Conservation (phyloP, 2,329 filamentous ascomycete genomes). For the Hymenotorrendiella dingleyae region DNA sequence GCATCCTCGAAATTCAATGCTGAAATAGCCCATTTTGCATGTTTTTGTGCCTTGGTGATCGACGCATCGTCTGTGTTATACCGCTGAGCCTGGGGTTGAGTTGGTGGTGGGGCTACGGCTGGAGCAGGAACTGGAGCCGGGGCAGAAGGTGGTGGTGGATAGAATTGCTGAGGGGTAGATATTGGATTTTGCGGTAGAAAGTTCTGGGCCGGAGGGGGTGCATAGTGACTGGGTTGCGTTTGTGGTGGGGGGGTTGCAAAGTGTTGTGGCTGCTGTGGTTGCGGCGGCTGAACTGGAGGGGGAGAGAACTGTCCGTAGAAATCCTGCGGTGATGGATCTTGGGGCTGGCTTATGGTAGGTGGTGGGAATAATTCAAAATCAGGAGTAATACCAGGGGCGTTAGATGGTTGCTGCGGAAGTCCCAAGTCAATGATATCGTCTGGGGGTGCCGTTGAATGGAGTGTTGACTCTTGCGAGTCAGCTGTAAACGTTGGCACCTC, state of each 20-base stretch:
- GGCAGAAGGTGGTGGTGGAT: constrained; percentile 18
- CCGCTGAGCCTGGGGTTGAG: constrained; percentile 25
- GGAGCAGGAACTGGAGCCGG: constrained; percentile 15
- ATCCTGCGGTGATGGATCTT: constrained; percentile 27
- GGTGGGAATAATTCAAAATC: constrained; percentile 31
- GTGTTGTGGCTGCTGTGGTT: constrained; percentile 12
- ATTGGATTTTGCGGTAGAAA: constrained; percentile 17
- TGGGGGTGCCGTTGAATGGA: constrained; percentile 25
- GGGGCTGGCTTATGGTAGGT: constrained; percentile 20
- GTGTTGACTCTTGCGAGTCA: constrained; percentile 19
- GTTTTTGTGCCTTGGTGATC: constrained; percentile 80
- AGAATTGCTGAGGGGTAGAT: constrained; percentile 5
- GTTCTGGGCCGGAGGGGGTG: constrained; percentile 8
- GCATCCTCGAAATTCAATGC: constrained; percentile 96
- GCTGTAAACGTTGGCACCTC: constrained; percentile 34
- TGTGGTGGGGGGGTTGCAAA: constrained; percentile 9
- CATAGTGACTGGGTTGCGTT: too few relatives aligned
- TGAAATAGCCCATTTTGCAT: constrained; percentile 94
- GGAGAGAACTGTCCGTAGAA: constrained; percentile 29
- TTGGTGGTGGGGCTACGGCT: constrained; percentile 8
- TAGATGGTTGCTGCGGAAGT: constrained; percentile 23
- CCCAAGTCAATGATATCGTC: constrained; percentile 20
- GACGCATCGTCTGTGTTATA: constrained; percentile 61
- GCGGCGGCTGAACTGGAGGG: constrained; percentile 20
- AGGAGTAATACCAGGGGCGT: constrained; percentile 22